Evolutionary conservation across 2,329 filamentous ascomycete genomes (phyloP).

Genomic region (Elsinoe arachidis): DNA sequence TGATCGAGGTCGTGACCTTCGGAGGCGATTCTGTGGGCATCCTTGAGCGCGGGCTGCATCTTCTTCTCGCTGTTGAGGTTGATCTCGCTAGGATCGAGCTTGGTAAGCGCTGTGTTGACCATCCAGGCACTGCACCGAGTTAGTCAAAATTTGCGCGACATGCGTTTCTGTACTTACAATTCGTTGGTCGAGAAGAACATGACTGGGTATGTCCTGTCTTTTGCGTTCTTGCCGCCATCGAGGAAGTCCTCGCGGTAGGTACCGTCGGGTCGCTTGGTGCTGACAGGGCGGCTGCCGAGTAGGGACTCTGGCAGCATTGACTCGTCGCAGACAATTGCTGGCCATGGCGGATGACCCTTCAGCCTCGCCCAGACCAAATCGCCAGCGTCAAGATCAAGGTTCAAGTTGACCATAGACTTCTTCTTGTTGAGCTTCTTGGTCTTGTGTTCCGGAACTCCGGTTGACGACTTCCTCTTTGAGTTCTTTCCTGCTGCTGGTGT

Average conservation of each 20-base stretch:
- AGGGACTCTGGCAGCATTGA: constrained; percentile 80
- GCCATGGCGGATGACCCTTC: constrained; percentile 93
- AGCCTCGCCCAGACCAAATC: constrained; percentile 88
- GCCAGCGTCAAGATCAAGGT: constrained; percentile 74
- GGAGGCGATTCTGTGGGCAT: constrained; percentile 71
- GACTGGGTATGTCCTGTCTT: constrained; percentile 81
- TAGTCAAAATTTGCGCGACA: constrained; percentile 6
- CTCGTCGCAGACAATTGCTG: constrained; percentile 87
- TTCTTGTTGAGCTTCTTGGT: constrained; percentile 79
- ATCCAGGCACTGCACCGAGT: constrained; percentile 68
- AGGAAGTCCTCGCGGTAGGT: constrained; percentile 79
- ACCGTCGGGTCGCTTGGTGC: constrained; percentile 71
- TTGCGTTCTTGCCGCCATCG: constrained; percentile 76
- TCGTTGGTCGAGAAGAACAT: constrained; percentile 96
- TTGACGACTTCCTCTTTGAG: constrained; percentile 51
- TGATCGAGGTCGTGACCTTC: constrained; percentile 68
- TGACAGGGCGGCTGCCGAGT: constrained; percentile 70
- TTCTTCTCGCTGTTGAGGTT: constrained; percentile 61
- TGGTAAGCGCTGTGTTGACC: constrained; percentile 70
- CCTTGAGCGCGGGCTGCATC: constrained; percentile 68
- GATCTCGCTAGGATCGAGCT: constrained; percentile 66
- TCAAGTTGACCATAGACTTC: constrained; percentile 60
- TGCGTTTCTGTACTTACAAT: constrained; percentile 62
- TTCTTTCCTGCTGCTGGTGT: constrained; percentile 25
- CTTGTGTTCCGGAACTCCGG: constrained; percentile 57